Percentiles rank a stretch among this genome's conserved stretches.
Evolutionary conservation across 805 yeast species (phyloP).

Genomic region (Wickerhamomyces queroliae): DNA sequence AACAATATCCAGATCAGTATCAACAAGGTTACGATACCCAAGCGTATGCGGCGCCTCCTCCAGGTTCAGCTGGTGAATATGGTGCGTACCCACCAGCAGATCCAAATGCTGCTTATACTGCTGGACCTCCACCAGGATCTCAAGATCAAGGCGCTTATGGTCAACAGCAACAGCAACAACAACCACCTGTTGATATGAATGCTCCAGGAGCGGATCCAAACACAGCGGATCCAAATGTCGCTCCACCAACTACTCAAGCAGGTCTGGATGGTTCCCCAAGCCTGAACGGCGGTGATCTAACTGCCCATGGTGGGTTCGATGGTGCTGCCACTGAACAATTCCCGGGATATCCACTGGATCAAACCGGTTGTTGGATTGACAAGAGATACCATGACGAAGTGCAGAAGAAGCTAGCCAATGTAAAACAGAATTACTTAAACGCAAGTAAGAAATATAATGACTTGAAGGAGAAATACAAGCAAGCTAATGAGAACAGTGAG

Average conservation of each 20-base stretch:
- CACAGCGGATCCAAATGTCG: neutral
- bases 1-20: neutral
- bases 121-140: neutral
- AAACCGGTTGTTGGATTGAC: neutral
- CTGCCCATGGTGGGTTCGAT: too few species aligned
- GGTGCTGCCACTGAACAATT: neutral
- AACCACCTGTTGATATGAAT: too few species aligned
- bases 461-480: neutral
- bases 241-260: too few species aligned
- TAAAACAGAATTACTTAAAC: neutral
- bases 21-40: neutral
- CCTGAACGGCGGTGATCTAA: too few species aligned
- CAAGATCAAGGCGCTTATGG: neutral
- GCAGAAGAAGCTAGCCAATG: neutral
- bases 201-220: too few species aligned
- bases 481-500: neutral
- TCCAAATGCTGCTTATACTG: neutral
- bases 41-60: neutral
- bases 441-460: neutral
- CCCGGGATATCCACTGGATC: neutral
- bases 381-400: neutral
- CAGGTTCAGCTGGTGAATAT: neutral
- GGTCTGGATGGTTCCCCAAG: too few species aligned
- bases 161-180: neutral
- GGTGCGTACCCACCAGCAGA: conserved; percentile 1